Evolutionary conservation across 345 rosid species (phyloP).

Genomic region (thale cress (Arabidopsis thaliana)): TAIR10.1 NC_003071.7:19261501-19262000

Average conservation of each 20-base stretch:
- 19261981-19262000: constrained; percentile 40
- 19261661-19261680: constrained; percentile 86
- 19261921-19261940: constrained; percentile 21
- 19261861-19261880: constrained; percentile 38
- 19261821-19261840: constrained; percentile 46
- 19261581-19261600: constrained; percentile 98
- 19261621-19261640: constrained; percentile 97
- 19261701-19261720: constrained; percentile 67
- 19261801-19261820: constrained; percentile 38
- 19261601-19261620: constrained; percentile 97
- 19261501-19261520: constrained; percentile 59
- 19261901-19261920: constrained; percentile 45
- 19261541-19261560: constrained; percentile 78
- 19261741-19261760: constrained; percentile 49
- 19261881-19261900: constrained; percentile 44
- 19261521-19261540: constrained; percentile 84
- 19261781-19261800: constrained; percentile 62
- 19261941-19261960: constrained; percentile 37
- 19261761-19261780: constrained; percentile 58
- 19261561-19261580: constrained; percentile 92
- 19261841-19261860: constrained; percentile 25
- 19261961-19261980: constrained; percentile 47
- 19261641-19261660: constrained; percentile 92
- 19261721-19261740: constrained; percentile 78
- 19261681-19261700: constrained; percentile 61